These are phyloP conservation scores for Colletotrichum incanum DNA, from an alignment of 2,329 filamentous ascomycete species.

Conservation along the genomic window DNA sequence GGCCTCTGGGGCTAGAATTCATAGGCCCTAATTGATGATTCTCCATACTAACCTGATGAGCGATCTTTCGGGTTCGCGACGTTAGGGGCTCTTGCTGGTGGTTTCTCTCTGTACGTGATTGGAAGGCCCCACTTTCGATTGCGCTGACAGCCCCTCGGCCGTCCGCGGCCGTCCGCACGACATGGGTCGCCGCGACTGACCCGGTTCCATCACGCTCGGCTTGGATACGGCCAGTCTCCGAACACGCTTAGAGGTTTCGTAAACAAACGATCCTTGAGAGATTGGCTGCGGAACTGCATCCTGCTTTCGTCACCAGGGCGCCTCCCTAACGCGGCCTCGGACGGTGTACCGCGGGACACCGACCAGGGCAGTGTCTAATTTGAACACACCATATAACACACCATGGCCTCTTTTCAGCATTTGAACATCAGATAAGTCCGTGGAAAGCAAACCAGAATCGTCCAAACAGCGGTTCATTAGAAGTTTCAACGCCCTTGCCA, in stretches of 20 bases:
- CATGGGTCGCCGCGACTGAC: background rate
- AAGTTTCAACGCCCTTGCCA: background rate
- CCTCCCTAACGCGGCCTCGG: background rate
- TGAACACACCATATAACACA: background rate
- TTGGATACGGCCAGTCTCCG: background rate
- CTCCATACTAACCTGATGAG: background rate
- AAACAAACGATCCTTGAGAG: background rate
- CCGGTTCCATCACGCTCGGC: background rate
- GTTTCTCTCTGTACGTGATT: background rate
- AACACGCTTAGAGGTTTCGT: background rate
- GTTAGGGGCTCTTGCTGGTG: background rate
- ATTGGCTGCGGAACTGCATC: background rate
- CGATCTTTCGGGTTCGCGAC: background rate
- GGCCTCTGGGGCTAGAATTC: background rate
- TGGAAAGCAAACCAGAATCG: too few relatives aligned
- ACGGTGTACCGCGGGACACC: background rate
- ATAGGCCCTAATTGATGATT: background rate
- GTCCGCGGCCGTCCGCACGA: slow-evolving; percentile 27
- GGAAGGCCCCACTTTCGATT: background rate
- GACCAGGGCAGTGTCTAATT: background rate
- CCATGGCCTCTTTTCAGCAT: background rate
- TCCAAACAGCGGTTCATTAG: background rate
- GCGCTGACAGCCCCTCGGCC: slow-evolving; percentile 11
- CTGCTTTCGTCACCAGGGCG: background rate
- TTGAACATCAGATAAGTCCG: background rate